A percentile compares a stretch with the other conserved stretches of the same genome.
Conservation (phyloP, 2,329 filamentous ascomycete genomes). For the Phialophora expanda region DNA sequence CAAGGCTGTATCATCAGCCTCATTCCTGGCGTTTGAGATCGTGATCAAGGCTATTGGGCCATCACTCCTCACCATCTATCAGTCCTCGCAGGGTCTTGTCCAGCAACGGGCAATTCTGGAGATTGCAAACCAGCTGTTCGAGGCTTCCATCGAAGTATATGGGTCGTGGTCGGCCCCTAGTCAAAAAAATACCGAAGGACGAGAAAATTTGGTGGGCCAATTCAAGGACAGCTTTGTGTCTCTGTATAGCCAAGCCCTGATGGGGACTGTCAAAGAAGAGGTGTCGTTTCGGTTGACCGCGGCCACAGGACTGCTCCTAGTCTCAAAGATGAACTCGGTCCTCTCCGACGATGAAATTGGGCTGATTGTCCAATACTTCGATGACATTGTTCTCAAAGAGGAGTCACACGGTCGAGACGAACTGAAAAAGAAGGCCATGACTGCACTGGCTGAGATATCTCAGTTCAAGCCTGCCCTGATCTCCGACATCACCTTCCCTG, state of each 20-base stretch:
- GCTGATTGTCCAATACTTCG: slow-evolving; percentile 61
- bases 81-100: slow-evolving; percentile 64
- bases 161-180: slow-evolving; percentile 59
- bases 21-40: slow-evolving; percentile 59
- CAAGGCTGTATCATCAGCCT: slow-evolving; percentile 61
- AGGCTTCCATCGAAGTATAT: slow-evolving; percentile 63
- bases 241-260: slow-evolving; percentile 61
- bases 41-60: slow-evolving; percentile 63
- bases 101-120: slow-evolving; percentile 68
- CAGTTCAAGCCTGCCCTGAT: slow-evolving; percentile 66
- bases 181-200: slow-evolving; percentile 41
- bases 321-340: slow-evolving; percentile 54
- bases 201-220: slow-evolving; percentile 52
- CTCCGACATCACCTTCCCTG: slow-evolving; percentile 68
- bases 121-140: slow-evolving; percentile 62
- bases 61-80: slow-evolving; percentile 64
- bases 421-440: slow-evolving; percentile 63
- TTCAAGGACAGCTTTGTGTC: slow-evolving; percentile 60
- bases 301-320: slow-evolving; percentile 53
- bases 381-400: slow-evolving; percentile 66
- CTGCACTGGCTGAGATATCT: slow-evolving; percentile 65
- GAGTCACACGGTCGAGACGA: slow-evolving; percentile 62
- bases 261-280: slow-evolving; percentile 59
- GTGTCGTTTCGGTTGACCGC: slow-evolving; percentile 57
- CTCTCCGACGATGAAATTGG: slow-evolving; percentile 60